Conservation (phyloP, 495 filamentous ascomycete species). For the Stereocaulon alpinum region DNA sequence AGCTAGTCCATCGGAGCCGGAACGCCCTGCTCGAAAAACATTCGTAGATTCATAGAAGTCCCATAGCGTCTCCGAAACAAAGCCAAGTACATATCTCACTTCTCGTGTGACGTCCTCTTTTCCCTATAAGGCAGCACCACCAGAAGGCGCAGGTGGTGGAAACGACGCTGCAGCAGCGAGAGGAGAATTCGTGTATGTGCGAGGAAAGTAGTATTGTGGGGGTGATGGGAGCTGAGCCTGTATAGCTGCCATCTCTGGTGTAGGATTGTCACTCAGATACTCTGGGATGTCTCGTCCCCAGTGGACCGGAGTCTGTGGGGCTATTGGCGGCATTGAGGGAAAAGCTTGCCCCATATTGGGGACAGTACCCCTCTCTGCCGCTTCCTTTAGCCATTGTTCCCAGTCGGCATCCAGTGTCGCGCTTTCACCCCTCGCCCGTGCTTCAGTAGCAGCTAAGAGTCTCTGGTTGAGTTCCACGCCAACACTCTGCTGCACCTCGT, state of each 20-base stretch:
- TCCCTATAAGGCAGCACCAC: constrained; percentile 11
- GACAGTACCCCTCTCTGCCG: constrained; percentile 46
- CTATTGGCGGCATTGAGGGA: neutral
- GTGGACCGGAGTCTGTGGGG: constrained; percentile 4
- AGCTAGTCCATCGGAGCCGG: neutral
- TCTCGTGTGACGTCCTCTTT: neutral
- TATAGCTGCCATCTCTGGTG: neutral
- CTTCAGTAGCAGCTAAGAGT: constrained; percentile 56
- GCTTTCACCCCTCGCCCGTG: constrained; percentile 51
- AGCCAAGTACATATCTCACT: neutral
- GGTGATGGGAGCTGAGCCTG: constrained; percentile 6
- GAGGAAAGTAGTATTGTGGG: constrained; percentile 6
- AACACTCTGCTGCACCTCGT: constrained; percentile 59
- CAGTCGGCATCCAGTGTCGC: constrained; percentile 66
- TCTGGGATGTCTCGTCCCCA: constrained; percentile 4
- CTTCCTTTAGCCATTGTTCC: constrained; percentile 81
- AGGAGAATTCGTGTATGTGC: neutral
- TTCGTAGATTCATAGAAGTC: neutral
- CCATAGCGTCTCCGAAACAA: neutral
- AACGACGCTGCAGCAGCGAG: neutral
- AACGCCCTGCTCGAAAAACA: neutral
- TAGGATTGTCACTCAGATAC: constrained; percentile 1
- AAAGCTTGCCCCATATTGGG: neutral
- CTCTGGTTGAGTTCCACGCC: constrained; percentile 63
- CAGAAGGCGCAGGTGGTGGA: constrained; percentile 7